Evolutionary conservation across 2,329 filamentous ascomycete species (phyloP).

Genomic region (Aspergillus neotritici): DNA sequence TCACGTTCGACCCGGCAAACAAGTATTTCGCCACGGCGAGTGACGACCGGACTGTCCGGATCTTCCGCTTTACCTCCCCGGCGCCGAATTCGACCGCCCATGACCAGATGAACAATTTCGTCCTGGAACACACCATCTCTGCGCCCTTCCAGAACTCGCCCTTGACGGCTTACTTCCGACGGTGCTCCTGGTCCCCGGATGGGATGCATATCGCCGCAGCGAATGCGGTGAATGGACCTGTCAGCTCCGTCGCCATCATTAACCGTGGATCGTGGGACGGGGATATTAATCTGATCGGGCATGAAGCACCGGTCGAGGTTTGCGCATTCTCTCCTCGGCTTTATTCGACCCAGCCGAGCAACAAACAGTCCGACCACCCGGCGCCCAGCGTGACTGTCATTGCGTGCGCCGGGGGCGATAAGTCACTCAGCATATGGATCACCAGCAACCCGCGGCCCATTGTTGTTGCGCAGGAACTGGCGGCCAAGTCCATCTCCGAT

Average conservation of each 20-base stretch:
- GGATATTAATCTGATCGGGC: slow-evolving; percentile 94
- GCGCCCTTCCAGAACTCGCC: slow-evolving; percentile 85
- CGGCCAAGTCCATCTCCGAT: slow-evolving; percentile 88
- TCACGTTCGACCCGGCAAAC: slow-evolving; percentile 96
- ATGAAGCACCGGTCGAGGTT: slow-evolving; percentile 94
- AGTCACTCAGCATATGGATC: slow-evolving; percentile 94
- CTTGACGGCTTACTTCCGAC: slow-evolving; percentile 90
- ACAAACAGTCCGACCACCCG: slow-evolving; percentile 37
- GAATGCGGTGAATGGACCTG: slow-evolving; percentile 94
- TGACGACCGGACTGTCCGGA: slow-evolving; percentile 93
- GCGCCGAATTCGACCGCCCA: slow-evolving; percentile 86
- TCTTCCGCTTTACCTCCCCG: slow-evolving; percentile 90
- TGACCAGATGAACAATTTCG: slow-evolving; percentile 95
- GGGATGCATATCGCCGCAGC: slow-evolving; percentile 95
- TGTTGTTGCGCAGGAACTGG: slow-evolving; percentile 81
- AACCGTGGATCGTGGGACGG: slow-evolving; percentile 89
- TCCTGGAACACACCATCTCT: slow-evolving; percentile 85
- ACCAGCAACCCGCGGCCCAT: slow-evolving; percentile 90
- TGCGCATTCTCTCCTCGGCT: slow-evolving; percentile 93
- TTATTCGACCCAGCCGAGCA: slow-evolving; percentile 65
- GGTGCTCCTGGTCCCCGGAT: slow-evolving; percentile 97
- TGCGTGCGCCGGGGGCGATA: slow-evolving; percentile 93
- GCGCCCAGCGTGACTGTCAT: slow-evolving; percentile 69
- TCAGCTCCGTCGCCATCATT: slow-evolving; percentile 94
- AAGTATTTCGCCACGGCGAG: slow-evolving; percentile 99